phyloP scores from a whole-genome alignment of 2,329 filamentous ascomycete species.

The Ambrosiella xylebori region DNA sequence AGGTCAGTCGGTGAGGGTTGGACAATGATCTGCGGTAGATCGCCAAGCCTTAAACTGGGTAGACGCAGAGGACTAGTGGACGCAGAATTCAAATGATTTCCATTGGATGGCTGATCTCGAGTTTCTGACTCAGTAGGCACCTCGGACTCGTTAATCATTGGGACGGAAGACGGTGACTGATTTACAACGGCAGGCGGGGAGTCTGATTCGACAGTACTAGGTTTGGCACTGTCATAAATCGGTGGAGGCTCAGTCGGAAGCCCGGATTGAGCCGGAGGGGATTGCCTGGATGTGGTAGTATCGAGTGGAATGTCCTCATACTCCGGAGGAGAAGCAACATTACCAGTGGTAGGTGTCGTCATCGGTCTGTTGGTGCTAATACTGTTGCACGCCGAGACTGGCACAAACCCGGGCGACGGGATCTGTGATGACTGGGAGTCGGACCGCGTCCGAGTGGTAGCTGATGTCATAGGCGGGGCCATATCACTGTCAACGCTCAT shows the following conservation, averaged over 20 bases:
- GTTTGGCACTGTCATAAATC: constrained; percentile 27
- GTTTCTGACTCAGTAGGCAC: not conserved
- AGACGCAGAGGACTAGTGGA: constrained; percentile 25
- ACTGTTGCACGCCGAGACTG: constrained; percentile 1
- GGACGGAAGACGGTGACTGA: not conserved
- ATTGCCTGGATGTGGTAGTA: constrained; percentile 13
- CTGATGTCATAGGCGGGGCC: constrained; percentile 15
- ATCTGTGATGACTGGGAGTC: constrained; percentile 18
- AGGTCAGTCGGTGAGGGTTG: constrained; percentile 29
- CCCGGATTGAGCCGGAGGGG: constrained; percentile 15
- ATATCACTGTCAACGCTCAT: constrained; percentile 34
- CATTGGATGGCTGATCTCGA: not conserved
- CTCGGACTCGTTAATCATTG: not conserved
- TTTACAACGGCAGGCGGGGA: too few relatives aligned
- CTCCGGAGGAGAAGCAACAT: constrained; percentile 8
- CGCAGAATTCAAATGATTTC: constrained; percentile 13
- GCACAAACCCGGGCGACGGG: not conserved
- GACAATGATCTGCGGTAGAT: constrained; percentile 40
- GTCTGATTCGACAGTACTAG: too few relatives aligned
- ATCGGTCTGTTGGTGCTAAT: not conserved
- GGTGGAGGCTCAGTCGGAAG: constrained; percentile 32
- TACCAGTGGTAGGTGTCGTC: not conserved
- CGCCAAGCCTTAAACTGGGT: constrained; percentile 32
- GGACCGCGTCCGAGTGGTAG: constrained; percentile 20
- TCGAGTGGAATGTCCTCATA: constrained; percentile 14